Evolutionary conservation across 2,329 filamentous ascomycete genomes (phyloP).

Genomic region (Colletotrichum melonis): DNA sequence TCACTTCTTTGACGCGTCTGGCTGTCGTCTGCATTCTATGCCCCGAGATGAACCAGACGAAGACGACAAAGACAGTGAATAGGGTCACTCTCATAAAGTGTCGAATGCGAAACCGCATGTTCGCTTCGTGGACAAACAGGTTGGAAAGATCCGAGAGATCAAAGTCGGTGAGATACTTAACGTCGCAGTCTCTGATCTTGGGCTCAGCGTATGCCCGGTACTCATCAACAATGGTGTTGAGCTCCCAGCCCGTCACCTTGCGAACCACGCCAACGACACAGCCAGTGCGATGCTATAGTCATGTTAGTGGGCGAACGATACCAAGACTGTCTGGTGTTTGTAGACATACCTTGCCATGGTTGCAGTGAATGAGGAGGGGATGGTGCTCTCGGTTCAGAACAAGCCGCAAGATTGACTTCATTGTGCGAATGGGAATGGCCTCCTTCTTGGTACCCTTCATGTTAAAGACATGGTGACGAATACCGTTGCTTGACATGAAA

Average conservation of each 20-base stretch:
- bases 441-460: slow-evolving; percentile 92
- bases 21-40: slow-evolving; percentile 41
- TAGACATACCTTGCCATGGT: slow-evolving; percentile 79
- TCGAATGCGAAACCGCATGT: slow-evolving; percentile 42
- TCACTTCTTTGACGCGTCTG: slow-evolving; percentile 31
- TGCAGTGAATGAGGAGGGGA: slow-evolving; percentile 90
- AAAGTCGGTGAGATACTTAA: slow-evolving; percentile 68
- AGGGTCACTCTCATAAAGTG: slow-evolving; percentile 57
- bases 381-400: slow-evolving; percentile 80
- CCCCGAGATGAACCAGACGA: slow-evolving; percentile 56
- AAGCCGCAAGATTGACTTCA: slow-evolving; percentile 77
- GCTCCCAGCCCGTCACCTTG: slow-evolving; percentile 76
- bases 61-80: slow-evolving; percentile 53
- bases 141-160: slow-evolving; percentile 51
- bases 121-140: slow-evolving; percentile 45
- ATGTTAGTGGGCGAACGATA: slow-evolving; percentile 16
- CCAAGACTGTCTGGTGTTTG: not conserved
- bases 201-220: slow-evolving; percentile 75
- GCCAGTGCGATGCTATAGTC: slow-evolving; percentile 80
- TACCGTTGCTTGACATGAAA: slow-evolving; percentile 75
- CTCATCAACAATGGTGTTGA: slow-evolving; percentile 74
- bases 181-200: slow-evolving; percentile 70
- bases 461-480: slow-evolving; percentile 79
- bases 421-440: slow-evolving; percentile 72
- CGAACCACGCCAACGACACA: slow-evolving; percentile 87